Base-by-base conservation (phyloP, 495 filamentous ascomycete species). In the Aspergillus affinis region DNA sequence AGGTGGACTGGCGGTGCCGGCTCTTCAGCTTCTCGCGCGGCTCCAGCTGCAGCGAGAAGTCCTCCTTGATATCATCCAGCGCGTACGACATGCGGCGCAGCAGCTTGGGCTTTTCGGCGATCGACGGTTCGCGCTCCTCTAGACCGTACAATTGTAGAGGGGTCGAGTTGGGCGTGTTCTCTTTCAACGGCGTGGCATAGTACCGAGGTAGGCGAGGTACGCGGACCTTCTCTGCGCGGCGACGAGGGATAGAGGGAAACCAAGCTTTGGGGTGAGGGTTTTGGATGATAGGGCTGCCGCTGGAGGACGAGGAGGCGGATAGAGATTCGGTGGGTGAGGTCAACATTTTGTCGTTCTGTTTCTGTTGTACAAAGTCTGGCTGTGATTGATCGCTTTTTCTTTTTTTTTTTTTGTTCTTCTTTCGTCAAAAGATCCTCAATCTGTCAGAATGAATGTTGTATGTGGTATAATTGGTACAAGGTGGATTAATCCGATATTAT, bases 41-140 rank as follows among this genome's bases (percentile, higher is more conserved):
- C 54, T 76, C 68, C 4, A 73, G 50, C 44, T 75, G 62, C 20
- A 71, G 61, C 4, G 70, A 62, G 26, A 74, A 66, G 51, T 78
- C 74, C 58, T 78, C 75, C 20, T 72, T 73, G 66, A 77, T 77
- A 51, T 77, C 73, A 60, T 68, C 75, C 27, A 78, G 70, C 46
- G 70, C 74, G 59, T 75, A 69, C 19, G 75, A 78, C 59, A 78
- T 67, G 21, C 75, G 72, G 57, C 61, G 68, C 51, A 77, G 53
- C n/a, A 74, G 67, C 23, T 69, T 71, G 50, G 73, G 63, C 51
- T 63, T 66, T 51, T 74, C 64, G 50, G 60, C 58, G 61, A 77
- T 69, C 13, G 77, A 76, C 23, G 73, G 70, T 17, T 71, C 67
- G 57, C 75, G 72, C 56, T 74, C 65, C 47, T 78, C 75, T 23